phyloP scores from a whole-genome alignment of 2,329 filamentous ascomycete species.

The Fusarium papillatum region DNA sequence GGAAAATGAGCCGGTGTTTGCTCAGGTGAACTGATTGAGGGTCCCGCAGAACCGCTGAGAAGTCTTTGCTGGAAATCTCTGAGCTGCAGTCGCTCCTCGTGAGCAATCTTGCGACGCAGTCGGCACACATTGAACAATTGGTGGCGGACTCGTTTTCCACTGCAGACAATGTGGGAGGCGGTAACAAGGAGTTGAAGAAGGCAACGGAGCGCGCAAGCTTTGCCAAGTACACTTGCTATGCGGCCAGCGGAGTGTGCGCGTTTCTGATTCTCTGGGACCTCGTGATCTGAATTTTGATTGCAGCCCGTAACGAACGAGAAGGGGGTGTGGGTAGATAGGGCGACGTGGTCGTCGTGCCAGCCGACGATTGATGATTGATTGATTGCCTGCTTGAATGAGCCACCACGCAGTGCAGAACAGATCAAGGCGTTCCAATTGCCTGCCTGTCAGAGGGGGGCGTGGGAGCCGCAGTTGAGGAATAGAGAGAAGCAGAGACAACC shows the following conservation, averaged over 20 bases:
- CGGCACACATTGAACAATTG: slow-evolving; percentile 90
- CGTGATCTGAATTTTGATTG: slow-evolving; percentile 57
- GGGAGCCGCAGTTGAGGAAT: slow-evolving; percentile 8
- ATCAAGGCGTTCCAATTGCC: not conserved
- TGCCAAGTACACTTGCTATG: slow-evolving; percentile 84
- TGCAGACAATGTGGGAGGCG: slow-evolving; percentile 87
- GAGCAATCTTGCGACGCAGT: slow-evolving; percentile 86
- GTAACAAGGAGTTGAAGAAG: slow-evolving; percentile 92
- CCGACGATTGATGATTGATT: not conserved
- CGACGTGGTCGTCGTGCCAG: slow-evolving; percentile 4
- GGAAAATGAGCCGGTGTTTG: not conserved
- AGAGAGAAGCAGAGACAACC: not conserved
- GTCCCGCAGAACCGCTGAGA: slow-evolving; percentile 80
- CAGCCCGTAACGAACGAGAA: not conserved
- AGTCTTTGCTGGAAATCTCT: slow-evolving; percentile 91
- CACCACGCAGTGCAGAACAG: not conserved
- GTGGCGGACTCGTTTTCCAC: slow-evolving; percentile 87
- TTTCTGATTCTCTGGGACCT: slow-evolving; percentile 86
- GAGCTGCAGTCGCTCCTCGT: slow-evolving; percentile 93
- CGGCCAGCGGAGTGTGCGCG: slow-evolving; percentile 80
- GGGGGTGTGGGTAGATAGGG: slow-evolving; percentile 4
- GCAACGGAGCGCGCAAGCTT: slow-evolving; percentile 80
- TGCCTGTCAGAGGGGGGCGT: not conserved
- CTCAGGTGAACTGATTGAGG: slow-evolving; percentile 28
- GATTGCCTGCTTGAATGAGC: slow-evolving; percentile 9